Evolutionary conservation across 2,329 filamentous ascomycete genomes (phyloP).

Genomic region (Tympanopsis confertula): DNA sequence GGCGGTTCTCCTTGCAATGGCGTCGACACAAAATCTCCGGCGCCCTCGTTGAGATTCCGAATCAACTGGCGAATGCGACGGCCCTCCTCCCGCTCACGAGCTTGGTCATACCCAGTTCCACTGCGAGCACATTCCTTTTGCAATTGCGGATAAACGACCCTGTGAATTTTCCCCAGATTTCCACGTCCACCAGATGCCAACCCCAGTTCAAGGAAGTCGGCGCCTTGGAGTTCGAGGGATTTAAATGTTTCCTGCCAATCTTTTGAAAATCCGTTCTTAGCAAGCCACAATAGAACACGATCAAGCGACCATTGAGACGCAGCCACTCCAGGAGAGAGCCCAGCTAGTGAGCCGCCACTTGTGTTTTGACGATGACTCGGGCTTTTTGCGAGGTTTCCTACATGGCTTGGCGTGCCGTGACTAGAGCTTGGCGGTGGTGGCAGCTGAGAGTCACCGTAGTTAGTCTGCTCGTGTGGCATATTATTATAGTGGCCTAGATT

Average conservation of each 20-base stretch:
- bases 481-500: too few relatives aligned
- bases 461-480: too few relatives aligned
- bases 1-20: too few relatives aligned
- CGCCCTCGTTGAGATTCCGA: neutral
- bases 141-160: neutral
- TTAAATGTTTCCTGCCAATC: conserved; percentile 1
- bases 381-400: neutral
- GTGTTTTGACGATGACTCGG: conserved; percentile 1
- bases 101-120: neutral
- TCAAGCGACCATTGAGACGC: neutral
- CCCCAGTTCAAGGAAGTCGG: neutral
- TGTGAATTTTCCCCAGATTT: neutral
- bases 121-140: neutral
- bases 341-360: neutral
- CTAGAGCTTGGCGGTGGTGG: too few relatives aligned
- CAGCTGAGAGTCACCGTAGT: too few relatives aligned
- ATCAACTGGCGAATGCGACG: neutral
- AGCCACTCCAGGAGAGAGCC: neutral
- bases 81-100: neutral
- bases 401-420: too few relatives aligned
- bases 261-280: conserved; percentile 1
- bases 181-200: neutral
- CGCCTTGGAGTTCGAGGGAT: neutral
- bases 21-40: neutral
- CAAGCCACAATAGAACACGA: neutral